Evolutionary conservation across 495 filamentous ascomycete genomes (phyloP).

Genomic region (Penicillium antarcticum): DNA sequence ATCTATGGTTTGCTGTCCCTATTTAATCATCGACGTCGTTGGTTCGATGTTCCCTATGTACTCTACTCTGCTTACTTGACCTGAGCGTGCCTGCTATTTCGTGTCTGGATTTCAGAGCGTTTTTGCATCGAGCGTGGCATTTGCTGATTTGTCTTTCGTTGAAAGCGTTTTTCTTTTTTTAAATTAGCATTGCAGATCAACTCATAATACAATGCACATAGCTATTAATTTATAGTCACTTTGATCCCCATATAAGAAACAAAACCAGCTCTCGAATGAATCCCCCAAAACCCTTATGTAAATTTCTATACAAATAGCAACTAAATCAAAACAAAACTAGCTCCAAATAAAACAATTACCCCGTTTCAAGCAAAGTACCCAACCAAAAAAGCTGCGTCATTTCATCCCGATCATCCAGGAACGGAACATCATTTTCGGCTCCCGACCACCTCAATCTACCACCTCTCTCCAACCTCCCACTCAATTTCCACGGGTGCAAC

Average conservation of each 20-base stretch:
- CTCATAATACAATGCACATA: too few species aligned
- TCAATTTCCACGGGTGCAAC: slow-evolving; percentile 11
- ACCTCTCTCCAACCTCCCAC: slow-evolving; percentile 7
- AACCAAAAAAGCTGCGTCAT: slow-evolving; percentile 22
- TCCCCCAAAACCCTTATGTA: too few species aligned
- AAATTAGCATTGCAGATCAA: too few species aligned
- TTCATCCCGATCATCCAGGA: slow-evolving; percentile 15
- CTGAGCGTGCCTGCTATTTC: too few species aligned
- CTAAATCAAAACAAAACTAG: not conserved
- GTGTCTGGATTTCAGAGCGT: slow-evolving; percentile 6
- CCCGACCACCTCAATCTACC: slow-evolving; percentile 10
- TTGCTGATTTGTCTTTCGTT: not conserved
- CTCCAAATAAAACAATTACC: not conserved
- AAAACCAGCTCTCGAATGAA: too few species aligned
- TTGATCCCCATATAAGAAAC: too few species aligned
- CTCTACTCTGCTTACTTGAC: too few species aligned
- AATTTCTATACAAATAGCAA: not conserved
- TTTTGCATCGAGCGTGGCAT: slow-evolving; percentile 18
- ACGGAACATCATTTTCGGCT: slow-evolving; percentile 3
- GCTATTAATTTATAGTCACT: too few species aligned
- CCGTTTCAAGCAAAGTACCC: slow-evolving; percentile 9
- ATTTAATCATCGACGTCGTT: too few species aligned
- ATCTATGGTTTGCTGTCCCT: too few species aligned
- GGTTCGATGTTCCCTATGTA: too few species aligned
- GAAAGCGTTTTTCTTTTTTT: not conserved